phyloP scores from a whole-genome alignment of 1,284 basidiomycete species.

The Calocybe gambosa region DNA sequence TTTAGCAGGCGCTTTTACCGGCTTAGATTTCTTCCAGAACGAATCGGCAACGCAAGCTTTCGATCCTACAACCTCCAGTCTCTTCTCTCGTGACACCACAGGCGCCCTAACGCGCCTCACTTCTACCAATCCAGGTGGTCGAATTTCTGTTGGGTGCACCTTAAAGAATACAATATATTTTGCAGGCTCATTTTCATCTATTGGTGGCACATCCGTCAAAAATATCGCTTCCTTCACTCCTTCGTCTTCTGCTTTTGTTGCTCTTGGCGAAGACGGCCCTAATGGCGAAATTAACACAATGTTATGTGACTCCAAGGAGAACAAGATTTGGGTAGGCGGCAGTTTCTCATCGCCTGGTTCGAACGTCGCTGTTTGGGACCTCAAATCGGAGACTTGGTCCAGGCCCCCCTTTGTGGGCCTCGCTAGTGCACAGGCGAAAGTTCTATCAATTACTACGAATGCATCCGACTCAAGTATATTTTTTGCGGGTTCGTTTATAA shows the following conservation, averaged over 20 bases:
- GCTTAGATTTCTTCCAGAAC: conserved; percentile 72
- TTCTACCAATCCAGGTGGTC: conserved; percentile 66
- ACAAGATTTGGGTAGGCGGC: conserved; percentile 84
- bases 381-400: conserved; percentile 61
- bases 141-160: conserved; percentile 59
- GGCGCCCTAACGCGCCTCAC: conserved; percentile 61
- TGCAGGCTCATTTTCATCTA: conserved; percentile 71
- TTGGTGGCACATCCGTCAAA: conserved; percentile 47
- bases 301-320: conserved; percentile 73
- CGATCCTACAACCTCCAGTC: conserved; percentile 62
- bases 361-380: conserved; percentile 79
- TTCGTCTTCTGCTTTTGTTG: conserved; percentile 50
- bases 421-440: conserved; percentile 60
- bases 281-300: conserved; percentile 72
- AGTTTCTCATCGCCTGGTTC: conserved; percentile 66
- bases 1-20: conserved; percentile 81
- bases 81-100: conserved; percentile 59
- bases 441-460: conserved; percentile 75
- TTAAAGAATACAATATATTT: conserved; percentile 64
- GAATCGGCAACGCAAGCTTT: conserved; percentile 42
- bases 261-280: conserved; percentile 55
- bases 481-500: conserved; percentile 85
- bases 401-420: conserved; percentile 81
- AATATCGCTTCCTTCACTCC: conserved; percentile 74
- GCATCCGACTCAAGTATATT: conserved; percentile 70